A percentile compares a stretch with the other conserved stretches of the same genome.
These are phyloP conservation scores for Grigorovia transvaalensis DNA, from an alignment of 805 yeast genomes.

Conservation along the genomic window DNA sequence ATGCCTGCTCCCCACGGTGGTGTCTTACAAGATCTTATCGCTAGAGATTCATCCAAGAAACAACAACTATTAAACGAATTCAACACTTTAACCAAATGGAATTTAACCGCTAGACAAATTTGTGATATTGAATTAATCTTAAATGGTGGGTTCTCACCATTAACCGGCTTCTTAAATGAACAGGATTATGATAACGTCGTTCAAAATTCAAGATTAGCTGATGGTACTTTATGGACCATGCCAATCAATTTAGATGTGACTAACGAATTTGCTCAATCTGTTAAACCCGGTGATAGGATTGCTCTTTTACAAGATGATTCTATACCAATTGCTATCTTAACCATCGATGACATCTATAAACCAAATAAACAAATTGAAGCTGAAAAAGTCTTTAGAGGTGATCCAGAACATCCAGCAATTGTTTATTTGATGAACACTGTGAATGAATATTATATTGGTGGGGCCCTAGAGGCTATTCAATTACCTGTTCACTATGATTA, in stretches of 20 bases:
- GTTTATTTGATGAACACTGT: slow-evolving; percentile 60
- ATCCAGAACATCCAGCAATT: slow-evolving; percentile 93
- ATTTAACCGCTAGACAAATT: slow-evolving; percentile 73
- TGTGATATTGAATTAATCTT: slow-evolving; percentile 88
- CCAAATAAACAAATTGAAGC: slow-evolving; percentile 81
- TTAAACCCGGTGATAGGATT: slow-evolving; percentile 49
- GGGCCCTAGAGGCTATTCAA: slow-evolving; percentile 71
- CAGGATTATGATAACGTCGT: slow-evolving; percentile 59
- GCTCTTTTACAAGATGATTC: slow-evolving; percentile 76
- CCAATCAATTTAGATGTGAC: slow-evolving; percentile 84
- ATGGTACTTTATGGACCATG: slow-evolving; percentile 80
- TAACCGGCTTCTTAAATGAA: slow-evolving; percentile 53
- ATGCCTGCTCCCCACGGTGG: slow-evolving; percentile 91
- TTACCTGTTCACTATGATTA: slow-evolving; percentile 87
- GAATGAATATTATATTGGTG: slow-evolving; percentile 83
- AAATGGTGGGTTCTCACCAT: slow-evolving; percentile 89
- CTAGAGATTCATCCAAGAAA: slow-evolving; percentile 63
- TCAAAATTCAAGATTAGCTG: slow-evolving; percentile 54
- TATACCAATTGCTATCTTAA: slow-evolving; percentile 67
- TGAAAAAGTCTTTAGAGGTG: slow-evolving; percentile 82
- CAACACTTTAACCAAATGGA: slow-evolving; percentile 31
- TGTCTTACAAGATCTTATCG: slow-evolving; percentile 68
- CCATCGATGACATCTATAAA: slow-evolving; percentile 65
- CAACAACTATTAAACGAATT: slow-evolving; percentile 49
- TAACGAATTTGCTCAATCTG: slow-evolving; percentile 35